phyloP scores from a whole-genome alignment of 208 protist genomes.

The Wallacemonas sp. region DNA sequence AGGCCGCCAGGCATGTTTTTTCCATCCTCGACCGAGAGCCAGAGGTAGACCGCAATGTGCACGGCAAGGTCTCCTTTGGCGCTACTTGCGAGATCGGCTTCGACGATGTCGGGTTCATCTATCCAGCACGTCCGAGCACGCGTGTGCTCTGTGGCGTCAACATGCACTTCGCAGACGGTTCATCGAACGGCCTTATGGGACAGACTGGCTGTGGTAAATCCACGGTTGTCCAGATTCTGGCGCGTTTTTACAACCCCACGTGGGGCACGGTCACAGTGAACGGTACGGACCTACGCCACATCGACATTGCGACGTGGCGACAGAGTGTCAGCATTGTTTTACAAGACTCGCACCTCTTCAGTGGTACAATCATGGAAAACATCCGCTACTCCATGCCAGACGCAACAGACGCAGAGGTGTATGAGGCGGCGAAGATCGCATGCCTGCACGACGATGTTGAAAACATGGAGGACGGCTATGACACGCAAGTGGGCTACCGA shows the following conservation, averaged over 20 bases:
- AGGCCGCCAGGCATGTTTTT: conserved; percentile 19
- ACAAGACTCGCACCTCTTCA: conserved; percentile 33
- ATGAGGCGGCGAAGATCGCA: conserved; percentile 17
- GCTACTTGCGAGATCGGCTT: conserved; percentile 19
- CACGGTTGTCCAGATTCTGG: conserved; percentile 47
- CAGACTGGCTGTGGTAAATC: conserved; percentile 79
- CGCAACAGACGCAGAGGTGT: conserved; percentile 31
- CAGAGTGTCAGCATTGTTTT: conserved; percentile 27
- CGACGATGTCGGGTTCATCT: conserved; percentile 23
- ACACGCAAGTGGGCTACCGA: conserved; percentile 75
- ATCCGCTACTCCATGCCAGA: conserved; percentile 22
- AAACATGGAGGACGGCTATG: conserved; percentile 59
- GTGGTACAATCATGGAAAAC: conserved; percentile 34
- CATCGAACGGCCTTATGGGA: conserved; percentile 42
- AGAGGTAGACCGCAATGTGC: conserved; percentile 24
- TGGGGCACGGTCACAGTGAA: conserved; percentile 48
- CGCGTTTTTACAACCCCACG: conserved; percentile 65
- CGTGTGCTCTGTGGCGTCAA: conserved; percentile 17
- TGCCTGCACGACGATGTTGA: conserved; percentile 28
- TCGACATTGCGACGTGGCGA: conserved; percentile 43
- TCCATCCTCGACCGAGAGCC: conserved; percentile 26
- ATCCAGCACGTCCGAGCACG: conserved; percentile 17
- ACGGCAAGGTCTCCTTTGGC: conserved; percentile 13
- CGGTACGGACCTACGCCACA: conserved; percentile 28
- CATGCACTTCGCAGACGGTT: conserved; percentile 14